Base-by-base conservation (phyloP, 345 rosid species). In the Iberis pinnata region DNA sequence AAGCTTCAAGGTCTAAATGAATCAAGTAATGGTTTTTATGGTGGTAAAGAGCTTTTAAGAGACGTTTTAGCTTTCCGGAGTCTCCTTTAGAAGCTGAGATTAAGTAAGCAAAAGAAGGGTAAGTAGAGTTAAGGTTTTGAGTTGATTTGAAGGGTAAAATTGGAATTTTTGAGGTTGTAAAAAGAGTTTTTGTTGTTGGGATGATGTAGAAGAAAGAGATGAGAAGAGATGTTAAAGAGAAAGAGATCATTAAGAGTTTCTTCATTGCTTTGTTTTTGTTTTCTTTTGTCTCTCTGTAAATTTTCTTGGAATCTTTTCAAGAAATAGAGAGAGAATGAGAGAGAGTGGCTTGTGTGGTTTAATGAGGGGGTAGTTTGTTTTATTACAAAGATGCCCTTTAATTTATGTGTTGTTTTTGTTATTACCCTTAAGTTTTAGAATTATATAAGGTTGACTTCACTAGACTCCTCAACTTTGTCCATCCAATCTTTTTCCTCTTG, bases 61-160 rank as follows among this genome's bases (percentile, higher is more conserved):
- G 60, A 8, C 92, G 76, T 58, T 75, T 73, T 6, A 90, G 69
- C 73, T 72, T 84, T n/a, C 33, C 52, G 12, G 61, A 19, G 52
- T 90, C 96, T 0, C 98, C 98, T 52, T 50, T 80, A 0, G 98
- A 86, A 25, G 95, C 92, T 2, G 90, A 87, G 49, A 90, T 73
- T 37, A 90, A 61, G 85, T 87, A 87, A 2, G 96, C 95, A 54
- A 90, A 89, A 8, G 78, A 3, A 83, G 93, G 69, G 77, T 82
- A 5, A 76, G 69, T 57, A 56, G 56, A 56, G 56, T 59, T 78
- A 67, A 42, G 9, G 52, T 61, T 75, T 29, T 57, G 69, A 8
- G 18, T 38, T 12, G 60, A 48, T 68, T 59, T 70, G 3, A 75
- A 51, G 70, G 70, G 69, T 45, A 59, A 19, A 56, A 57, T 46